Conservation (phyloP, 2,329 filamentous ascomycete species). For the Trichoderma aggressivum region DNA sequence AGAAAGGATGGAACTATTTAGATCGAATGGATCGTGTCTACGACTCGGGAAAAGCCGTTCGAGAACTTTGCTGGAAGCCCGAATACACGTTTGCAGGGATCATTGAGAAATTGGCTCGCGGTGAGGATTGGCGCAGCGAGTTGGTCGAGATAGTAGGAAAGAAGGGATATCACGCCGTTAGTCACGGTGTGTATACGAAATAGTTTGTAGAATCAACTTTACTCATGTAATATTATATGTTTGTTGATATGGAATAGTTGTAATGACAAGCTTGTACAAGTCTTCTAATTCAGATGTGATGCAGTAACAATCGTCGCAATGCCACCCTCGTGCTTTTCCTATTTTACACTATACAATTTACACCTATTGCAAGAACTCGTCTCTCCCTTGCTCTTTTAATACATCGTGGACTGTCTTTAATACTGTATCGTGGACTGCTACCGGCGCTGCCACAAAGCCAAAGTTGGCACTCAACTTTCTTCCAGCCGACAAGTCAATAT, state of each 20-base stretch:
- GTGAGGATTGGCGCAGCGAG: conserved; percentile 39
- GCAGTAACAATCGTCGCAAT: neutral
- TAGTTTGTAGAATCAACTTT: conserved; percentile 19
- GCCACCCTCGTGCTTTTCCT: neutral
- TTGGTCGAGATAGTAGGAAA: conserved; percentile 39
- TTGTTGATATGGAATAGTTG: neutral
- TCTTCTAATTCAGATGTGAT: neutral
- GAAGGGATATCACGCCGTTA: conserved; percentile 43
- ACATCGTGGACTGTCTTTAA: conserved; percentile 72
- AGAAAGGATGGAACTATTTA: conserved; percentile 37
- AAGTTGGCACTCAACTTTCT: conserved; percentile 50
- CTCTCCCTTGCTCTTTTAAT: conserved; percentile 43
- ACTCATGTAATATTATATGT: neutral
- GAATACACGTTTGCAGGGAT: conserved; percentile 39
- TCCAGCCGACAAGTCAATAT: conserved; percentile 48
- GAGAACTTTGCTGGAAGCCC: conserved; percentile 43
- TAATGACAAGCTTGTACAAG: neutral
- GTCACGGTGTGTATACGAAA: conserved; percentile 43
- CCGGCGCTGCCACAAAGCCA: conserved; percentile 54
- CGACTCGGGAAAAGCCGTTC: conserved; percentile 40
- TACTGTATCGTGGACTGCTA: conserved; percentile 41
- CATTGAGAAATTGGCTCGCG: conserved; percentile 34
- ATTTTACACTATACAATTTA: neutral
- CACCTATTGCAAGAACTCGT: conserved; percentile 22
- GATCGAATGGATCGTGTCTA: conserved; percentile 44